A percentile compares a stretch with the other conserved stretches of the same genome.
phyloP scores from a whole-genome alignment of 805 yeast species.

The Nakazawaea wyomingensis region DNA sequence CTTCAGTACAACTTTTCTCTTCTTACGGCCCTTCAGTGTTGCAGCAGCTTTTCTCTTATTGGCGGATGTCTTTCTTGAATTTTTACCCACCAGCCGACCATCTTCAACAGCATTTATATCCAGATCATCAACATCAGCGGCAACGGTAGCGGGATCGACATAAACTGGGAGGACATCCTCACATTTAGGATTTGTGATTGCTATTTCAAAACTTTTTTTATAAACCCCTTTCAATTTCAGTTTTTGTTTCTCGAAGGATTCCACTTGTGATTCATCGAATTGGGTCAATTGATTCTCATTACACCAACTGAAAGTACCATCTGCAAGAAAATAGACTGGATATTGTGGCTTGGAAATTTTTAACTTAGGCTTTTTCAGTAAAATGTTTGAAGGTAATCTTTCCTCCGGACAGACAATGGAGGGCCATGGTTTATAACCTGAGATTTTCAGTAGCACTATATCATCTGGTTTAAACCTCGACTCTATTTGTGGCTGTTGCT shows the following conservation, averaged over 20 bases:
- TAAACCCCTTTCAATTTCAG: constrained; percentile 7
- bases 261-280: constrained; percentile 1
- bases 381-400: constrained; percentile 11
- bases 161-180: constrained; percentile 45
- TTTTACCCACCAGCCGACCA: no score
- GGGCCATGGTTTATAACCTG: constrained; percentile 18
- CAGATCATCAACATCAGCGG: background rate
- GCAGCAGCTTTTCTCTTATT: background rate
- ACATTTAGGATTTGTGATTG: constrained; percentile 10
- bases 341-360: background rate
- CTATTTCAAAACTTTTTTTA: constrained; percentile 12
- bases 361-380: constrained; percentile 12
- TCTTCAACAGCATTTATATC: no score
- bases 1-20: background rate
- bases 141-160: constrained; percentile 24
- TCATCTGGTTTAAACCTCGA: constrained; percentile 5
- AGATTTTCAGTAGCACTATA: constrained; percentile 15
- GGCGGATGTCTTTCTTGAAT: no score
- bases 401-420: constrained; percentile 15
- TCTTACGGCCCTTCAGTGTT: background rate
- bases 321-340: constrained; percentile 12
- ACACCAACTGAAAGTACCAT: constrained; percentile 14
- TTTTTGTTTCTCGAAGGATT: background rate
- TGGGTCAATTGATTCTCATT: constrained; percentile 8
- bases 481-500: no score